Conservation (phyloP, 352 stramenopile species). For the Pythium rishiriense region DNA sequence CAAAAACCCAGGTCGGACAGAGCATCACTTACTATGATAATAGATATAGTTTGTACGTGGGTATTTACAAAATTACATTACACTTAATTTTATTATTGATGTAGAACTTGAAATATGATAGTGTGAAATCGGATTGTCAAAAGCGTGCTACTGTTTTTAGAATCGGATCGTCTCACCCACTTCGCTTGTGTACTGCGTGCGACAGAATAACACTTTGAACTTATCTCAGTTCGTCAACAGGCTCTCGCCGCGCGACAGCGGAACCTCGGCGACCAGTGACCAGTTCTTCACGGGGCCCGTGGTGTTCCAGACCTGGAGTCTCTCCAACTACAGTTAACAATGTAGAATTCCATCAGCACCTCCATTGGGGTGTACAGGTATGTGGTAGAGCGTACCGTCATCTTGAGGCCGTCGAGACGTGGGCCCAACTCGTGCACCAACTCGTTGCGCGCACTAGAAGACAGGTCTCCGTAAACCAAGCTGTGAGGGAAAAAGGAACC, state of each 20-base stretch:
- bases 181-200: neutral
- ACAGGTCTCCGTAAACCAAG: constrained; percentile 62
- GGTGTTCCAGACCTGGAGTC: constrained; percentile 60
- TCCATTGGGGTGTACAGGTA: too few relatives aligned
- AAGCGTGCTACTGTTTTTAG: neutral
- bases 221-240: constrained; percentile 12
- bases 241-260: constrained; percentile 9
- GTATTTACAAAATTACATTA: too few relatives aligned
- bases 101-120: constrained; percentile 3
- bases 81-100: too few relatives aligned
- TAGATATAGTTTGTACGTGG: neutral
- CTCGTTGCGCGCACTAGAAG: constrained; percentile 24
- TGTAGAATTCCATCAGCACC: too few relatives aligned
- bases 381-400: constrained; percentile 33
- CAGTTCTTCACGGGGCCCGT: constrained; percentile 40
- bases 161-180: constrained; percentile 13
- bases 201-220: constrained; percentile 4
- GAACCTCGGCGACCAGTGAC: constrained; percentile 39
- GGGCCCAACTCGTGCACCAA: constrained; percentile 43
- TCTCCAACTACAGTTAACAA: constrained; percentile 21
- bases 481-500: constrained; percentile 16
- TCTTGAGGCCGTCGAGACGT: constrained; percentile 29
- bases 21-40: neutral
- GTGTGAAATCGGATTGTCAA: constrained; percentile 16
- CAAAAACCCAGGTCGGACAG: neutral